Evolutionary conservation across 2,329 filamentous ascomycete genomes (phyloP).

Genomic region (Calonectria pauciramosa): DNA sequence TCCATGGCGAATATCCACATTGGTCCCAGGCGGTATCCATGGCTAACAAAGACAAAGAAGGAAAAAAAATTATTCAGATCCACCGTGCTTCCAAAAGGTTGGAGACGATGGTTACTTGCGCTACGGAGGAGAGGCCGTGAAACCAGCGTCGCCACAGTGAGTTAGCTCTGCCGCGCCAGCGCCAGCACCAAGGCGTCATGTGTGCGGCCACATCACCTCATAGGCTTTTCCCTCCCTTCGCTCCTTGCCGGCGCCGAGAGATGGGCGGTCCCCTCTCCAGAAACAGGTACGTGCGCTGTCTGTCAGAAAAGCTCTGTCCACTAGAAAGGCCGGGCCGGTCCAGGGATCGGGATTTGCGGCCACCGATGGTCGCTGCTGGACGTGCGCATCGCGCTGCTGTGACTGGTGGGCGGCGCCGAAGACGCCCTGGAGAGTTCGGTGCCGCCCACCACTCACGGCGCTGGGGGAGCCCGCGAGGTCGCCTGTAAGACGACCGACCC

Average conservation of each 20-base stretch:
- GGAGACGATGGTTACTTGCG: neutral
- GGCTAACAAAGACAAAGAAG: neutral
- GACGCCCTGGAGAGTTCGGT: constrained; percentile 10
- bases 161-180: constrained; percentile 26
- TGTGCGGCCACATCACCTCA: constrained; percentile 26
- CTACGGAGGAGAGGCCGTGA: constrained; percentile 11
- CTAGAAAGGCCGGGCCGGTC: constrained; percentile 16
- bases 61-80: neutral
- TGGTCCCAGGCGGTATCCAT: constrained; percentile 4
- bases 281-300: neutral
- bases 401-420: constrained; percentile 21
- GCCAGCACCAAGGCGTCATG: constrained; percentile 25
- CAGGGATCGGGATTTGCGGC: constrained; percentile 21
- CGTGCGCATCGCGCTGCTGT: constrained; percentile 5
- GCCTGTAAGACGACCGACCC: neutral
- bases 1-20: constrained; percentile 12
- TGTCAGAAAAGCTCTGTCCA: neutral
- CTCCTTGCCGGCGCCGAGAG: constrained; percentile 2
- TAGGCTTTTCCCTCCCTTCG: neutral
- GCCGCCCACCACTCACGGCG: constrained; percentile 23
- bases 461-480: neutral
- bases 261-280: neutral
- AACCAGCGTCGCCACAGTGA: constrained; percentile 12
- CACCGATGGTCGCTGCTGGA: neutral
- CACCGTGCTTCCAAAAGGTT: neutral